Percentiles rank a stretch among this genome's conserved stretches.
Evolutionary conservation across 2,329 filamentous ascomycete genomes (phyloP).

Genomic region (Diaporthe australafricana): DNA sequence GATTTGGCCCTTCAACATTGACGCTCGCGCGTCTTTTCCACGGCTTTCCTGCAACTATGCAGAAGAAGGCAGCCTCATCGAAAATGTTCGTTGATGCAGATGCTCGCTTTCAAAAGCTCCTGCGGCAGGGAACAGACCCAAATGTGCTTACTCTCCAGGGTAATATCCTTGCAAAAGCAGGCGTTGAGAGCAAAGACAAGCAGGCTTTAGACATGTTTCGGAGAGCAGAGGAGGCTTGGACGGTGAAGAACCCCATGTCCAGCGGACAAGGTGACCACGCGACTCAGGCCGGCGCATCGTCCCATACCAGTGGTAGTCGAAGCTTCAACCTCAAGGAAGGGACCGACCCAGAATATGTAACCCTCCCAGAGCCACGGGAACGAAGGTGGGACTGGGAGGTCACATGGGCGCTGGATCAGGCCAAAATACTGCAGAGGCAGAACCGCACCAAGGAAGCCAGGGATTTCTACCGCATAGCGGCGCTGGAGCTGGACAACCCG

Average conservation of each 20-base stretch:
- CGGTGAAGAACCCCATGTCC: slow-evolving; percentile 1
- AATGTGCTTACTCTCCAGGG: slow-evolving; percentile 53
- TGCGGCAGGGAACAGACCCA: slow-evolving; percentile 40
- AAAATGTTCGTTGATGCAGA: slow-evolving; percentile 41
- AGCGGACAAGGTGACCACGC: neutral
- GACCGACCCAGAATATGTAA: neutral
- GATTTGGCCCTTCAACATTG: slow-evolving; percentile 51
- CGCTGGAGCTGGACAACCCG: slow-evolving; percentile 47
- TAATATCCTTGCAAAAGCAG: slow-evolving; percentile 40
- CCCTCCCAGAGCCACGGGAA: slow-evolving; percentile 7
- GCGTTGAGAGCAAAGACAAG: slow-evolving; percentile 37
- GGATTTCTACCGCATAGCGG: slow-evolving; percentile 43
- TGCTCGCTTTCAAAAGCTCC: slow-evolving; percentile 41
- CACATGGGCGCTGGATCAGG: slow-evolving; percentile 46
- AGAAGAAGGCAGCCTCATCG: slow-evolving; percentile 39
- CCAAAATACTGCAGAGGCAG: slow-evolving; percentile 41
- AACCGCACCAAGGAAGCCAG: slow-evolving; percentile 38
- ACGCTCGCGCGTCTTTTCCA: slow-evolving; percentile 44
- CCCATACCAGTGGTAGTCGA: slow-evolving; percentile 3
- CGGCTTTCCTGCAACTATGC: slow-evolving; percentile 31
- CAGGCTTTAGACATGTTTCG: slow-evolving; percentile 44
- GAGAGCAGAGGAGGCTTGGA: slow-evolving; percentile 28
- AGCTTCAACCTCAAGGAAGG: slow-evolving; percentile 27
- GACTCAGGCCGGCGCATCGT: neutral
- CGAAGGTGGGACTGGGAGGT: slow-evolving; percentile 52